Evolutionary conservation across 1,284 basidiomycete genomes (phyloP).

Genomic region (Ceratobasidium sp.): DNA sequence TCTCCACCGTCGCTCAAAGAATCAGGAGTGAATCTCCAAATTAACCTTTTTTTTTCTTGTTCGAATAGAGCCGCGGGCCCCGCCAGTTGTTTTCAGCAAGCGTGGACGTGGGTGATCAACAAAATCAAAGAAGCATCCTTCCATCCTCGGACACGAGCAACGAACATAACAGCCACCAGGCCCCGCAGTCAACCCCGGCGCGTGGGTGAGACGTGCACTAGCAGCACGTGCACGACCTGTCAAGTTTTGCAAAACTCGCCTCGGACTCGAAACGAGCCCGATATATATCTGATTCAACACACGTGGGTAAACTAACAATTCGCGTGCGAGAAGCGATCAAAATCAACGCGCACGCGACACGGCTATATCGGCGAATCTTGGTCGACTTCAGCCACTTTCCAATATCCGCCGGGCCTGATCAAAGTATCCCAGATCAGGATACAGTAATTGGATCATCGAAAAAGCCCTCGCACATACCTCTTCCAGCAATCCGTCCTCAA

Average conservation of each 20-base stretch:
- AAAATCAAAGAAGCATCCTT: slow-evolving; percentile 5
- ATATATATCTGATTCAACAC: slow-evolving; percentile 8
- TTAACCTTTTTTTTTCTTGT: neutral
- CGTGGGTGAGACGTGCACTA: neutral
- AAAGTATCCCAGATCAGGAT: slow-evolving; percentile 11
- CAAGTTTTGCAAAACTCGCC: neutral
- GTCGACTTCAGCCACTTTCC: slow-evolving; percentile 14
- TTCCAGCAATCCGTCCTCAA: slow-evolving; percentile 27
- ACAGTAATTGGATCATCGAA: neutral
- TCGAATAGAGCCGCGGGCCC: neutral
- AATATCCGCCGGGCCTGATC: slow-evolving; percentile 26
- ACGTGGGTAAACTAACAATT: slow-evolving; percentile 11
- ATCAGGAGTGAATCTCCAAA: neutral
- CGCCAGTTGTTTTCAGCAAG: neutral
- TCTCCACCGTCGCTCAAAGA: neutral
- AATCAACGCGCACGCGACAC: slow-evolving; percentile 15
- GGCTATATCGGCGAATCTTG: neutral
- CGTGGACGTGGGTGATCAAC: neutral
- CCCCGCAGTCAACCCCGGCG: neutral
- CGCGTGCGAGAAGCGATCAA: slow-evolving; percentile 19
- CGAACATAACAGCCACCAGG: slow-evolving; percentile 5
- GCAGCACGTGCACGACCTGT: neutral
- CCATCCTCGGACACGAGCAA: neutral
- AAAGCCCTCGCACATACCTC: slow-evolving; percentile 13
- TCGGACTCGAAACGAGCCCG: slow-evolving; percentile 2